Evolutionary conservation across 2,329 filamentous ascomycete genomes (phyloP), one percentile per base, ranked within the genome.

Genomic region (Penicillium sp.): DNA sequence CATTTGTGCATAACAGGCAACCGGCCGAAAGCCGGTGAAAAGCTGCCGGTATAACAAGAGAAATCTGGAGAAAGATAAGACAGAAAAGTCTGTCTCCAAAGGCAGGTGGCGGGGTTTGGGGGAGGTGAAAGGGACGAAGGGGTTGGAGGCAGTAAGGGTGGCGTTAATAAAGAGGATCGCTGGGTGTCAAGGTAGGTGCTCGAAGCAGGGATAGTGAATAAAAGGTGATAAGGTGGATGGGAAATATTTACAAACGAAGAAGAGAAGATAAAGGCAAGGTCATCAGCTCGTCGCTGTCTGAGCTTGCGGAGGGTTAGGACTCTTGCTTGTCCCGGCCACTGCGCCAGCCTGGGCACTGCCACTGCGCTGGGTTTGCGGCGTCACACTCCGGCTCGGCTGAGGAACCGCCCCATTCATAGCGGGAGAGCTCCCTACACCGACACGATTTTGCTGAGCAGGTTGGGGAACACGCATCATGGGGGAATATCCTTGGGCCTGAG

Each of bases 381-480:
- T 75, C 22, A 64, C 72, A 55, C 69, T 73, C 35, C 73, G 66
- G 48, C 69, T 74, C 33, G 69, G 64, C 47, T 70, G 67, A 41
- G 68, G 60, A 42, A 68, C 66, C 32, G 65, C 66, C 39, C 69
- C 71, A 54, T 71, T 73, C 65, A 75, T 66, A 10, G 69, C 70
- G 17, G 72, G 71, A 5, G 70, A 72, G 50, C 64, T 69, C 35
- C 60, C 66, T 43, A 70, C 64, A 10, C 61, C 65, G 28, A 66
- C 62, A 5, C 70, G 68, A 46, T 65, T 71, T 49, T 67, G 69
- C 53, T 71, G 74, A 33, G 66, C 64, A n/a, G 67, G 62, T 56
- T 78, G 76, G 32, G 77, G 71, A 44, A 75, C 73, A 34, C 75
- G 70, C 68, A 78, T 71, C 67, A 77, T 72, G n/a, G 75, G 75